phyloP scores from a whole-genome alignment of 2,329 filamentous ascomycete species.

The Aureobasidium subglaciale region DNA sequence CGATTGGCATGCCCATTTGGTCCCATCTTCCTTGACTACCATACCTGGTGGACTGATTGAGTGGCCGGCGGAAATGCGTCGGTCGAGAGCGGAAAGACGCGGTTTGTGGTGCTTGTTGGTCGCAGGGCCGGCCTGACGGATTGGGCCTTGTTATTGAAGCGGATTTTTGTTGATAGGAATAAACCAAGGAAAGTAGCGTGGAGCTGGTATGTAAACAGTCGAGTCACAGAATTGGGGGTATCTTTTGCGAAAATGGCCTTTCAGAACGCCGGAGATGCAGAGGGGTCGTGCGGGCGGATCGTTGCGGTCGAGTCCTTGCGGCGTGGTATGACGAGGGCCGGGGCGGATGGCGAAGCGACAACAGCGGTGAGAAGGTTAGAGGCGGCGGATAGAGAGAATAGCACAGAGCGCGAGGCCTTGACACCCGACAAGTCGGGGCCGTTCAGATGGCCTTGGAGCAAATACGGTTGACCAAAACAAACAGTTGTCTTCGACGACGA shows the following conservation, averaged over 20 bases:
- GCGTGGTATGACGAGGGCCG: slow-evolving; percentile 10
- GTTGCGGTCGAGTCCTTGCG: slow-evolving; percentile 15
- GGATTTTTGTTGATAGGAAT: neutral
- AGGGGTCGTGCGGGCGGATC: neutral
- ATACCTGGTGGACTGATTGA: slow-evolving; percentile 21
- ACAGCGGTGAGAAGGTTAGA: slow-evolving; percentile 4
- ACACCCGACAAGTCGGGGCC: slow-evolving; percentile 31
- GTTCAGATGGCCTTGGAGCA: slow-evolving; percentile 23
- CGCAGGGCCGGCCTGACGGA: slow-evolving; percentile 12
- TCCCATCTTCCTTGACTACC: slow-evolving; percentile 57
- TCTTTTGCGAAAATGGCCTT: slow-evolving; percentile 16
- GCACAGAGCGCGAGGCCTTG: slow-evolving; percentile 23
- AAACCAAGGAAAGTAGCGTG: slow-evolving; percentile 13
- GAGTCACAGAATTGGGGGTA: slow-evolving; percentile 8
- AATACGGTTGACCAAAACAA: slow-evolving; percentile 22
- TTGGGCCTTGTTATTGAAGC: slow-evolving; percentile 9
- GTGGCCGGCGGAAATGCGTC: slow-evolving; percentile 14
- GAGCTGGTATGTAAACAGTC: slow-evolving; percentile 8
- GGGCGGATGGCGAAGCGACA: slow-evolving; percentile 3
- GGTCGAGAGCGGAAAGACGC: neutral
- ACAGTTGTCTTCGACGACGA: slow-evolving; percentile 35
- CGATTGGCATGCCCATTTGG: slow-evolving; percentile 97
- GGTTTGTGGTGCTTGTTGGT: neutral
- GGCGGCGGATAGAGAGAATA: slow-evolving; percentile 13
- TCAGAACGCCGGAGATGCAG: slow-evolving; percentile 8